Base-by-base conservation (phyloP, 192 early-diverging fungal genomes). In the Coemansia sp. region DNA sequence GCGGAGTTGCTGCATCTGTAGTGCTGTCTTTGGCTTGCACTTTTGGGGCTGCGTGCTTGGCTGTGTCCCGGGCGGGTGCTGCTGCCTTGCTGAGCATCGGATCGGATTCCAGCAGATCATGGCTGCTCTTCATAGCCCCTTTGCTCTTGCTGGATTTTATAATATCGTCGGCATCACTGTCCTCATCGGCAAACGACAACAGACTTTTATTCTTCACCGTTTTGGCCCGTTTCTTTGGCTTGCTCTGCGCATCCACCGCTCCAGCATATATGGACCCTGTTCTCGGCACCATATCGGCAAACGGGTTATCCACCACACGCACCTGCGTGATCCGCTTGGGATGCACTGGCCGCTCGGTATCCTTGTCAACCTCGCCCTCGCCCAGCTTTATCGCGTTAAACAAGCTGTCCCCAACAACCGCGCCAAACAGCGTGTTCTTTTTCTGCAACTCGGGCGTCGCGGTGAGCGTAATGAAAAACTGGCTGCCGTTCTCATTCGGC, bases 391-490 rank as follows among this genome's bases (percentile, higher is more conserved):
- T 71, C 3, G 95, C 83, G 44, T 93, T 97, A 70, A 89, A 98
- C 28, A 98, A 65, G 7, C 94, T 95, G 63, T 95, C 87, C 27
- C 93, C 95, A 32, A 88, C 93, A 23, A 96, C 79, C 86, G 90
- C 89, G 21, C 92, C 95, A 86, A 98, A 98, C 28, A 98, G 83
- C 0, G 95, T 97, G 69, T 95, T 88, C 63, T 92, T 92, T 29
- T 88, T 86, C 31, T 93, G 89, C 14, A 98, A 73, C 62, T 95
- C 93, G 27, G 87, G 84, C 2, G 94, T 83, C 3, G 85, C 63
- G 58, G 90, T 90, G 25, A 98, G 83, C 0, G 95, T 97, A 58
- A 98, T 91, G 66, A 98, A 98, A 60, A 98, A 98, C 80, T 98
- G 95, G 60, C 89, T 92, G 24, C 78, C 80, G 74, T 96, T 96